Evolutionary conservation across 208 protist genomes (phyloP).

Genomic region (Crithidia sp.): DNA sequence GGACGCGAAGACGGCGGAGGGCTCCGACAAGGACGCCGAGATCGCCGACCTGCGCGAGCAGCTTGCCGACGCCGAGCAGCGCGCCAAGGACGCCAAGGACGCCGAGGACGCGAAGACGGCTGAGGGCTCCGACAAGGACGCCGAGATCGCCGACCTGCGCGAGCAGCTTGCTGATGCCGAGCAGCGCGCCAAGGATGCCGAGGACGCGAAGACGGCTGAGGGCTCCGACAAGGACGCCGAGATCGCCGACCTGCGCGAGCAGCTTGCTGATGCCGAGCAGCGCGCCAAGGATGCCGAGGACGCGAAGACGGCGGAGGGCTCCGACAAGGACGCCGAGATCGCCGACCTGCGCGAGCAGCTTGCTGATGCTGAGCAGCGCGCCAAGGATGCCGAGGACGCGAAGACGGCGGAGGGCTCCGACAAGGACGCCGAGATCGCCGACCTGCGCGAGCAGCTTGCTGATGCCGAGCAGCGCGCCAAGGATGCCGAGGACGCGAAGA

Average conservation of each 20-base stretch:
- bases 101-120: neutral
- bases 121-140: neutral
- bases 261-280: constrained; percentile 6
- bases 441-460: neutral
- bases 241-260: neutral
- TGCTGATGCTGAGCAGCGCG: constrained; percentile 1
- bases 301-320: constrained; percentile 3
- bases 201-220: constrained; percentile 1
- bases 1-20: too few relatives aligned
- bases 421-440: constrained; percentile 22
- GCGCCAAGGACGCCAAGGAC: neutral
- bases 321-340: constrained; percentile 3
- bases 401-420: neutral
- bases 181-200: constrained; percentile 12
- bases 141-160: constrained; percentile 5
- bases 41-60: constrained; percentile 20
- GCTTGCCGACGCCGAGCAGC: too few relatives aligned
- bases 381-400: constrained; percentile 18
- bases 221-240: constrained; percentile 5
- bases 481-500: neutral
- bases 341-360: constrained; percentile 32
- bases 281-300: constrained; percentile 13
- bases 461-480: constrained; percentile 11
- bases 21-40: too few relatives aligned
- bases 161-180: constrained; percentile 13